These are phyloP conservation scores for Paramecium primaurelia DNA, from an alignment of 73 alveolate species.

Conservation along the genomic window DNA sequence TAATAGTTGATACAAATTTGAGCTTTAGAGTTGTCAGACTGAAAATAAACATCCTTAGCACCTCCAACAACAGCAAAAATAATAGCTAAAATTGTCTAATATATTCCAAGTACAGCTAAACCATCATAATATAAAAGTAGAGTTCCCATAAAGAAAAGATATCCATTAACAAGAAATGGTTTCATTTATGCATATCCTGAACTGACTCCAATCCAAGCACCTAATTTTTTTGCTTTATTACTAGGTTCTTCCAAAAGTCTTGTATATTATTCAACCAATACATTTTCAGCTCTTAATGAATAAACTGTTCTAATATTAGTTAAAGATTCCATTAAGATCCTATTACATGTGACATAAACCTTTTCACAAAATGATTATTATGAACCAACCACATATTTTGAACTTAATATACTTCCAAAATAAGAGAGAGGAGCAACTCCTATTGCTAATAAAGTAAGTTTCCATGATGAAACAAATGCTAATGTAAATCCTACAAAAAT, in stretches of 20 bases:
- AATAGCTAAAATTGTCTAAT: not conserved
- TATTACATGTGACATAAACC: slow-evolving; percentile 26
- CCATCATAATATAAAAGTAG: not conserved
- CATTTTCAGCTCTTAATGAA: slow-evolving; percentile 50
- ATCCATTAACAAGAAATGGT: not conserved
- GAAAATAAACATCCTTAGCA: slow-evolving; percentile 28
- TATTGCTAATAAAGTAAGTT: slow-evolving; percentile 44
- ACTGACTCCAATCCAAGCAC: slow-evolving; percentile 34
- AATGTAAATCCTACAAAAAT: slow-evolving; percentile 13
- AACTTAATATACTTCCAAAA: not conserved
- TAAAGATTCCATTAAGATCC: slow-evolving; percentile 45
- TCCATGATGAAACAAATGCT: slow-evolving; percentile 42
- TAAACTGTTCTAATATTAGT: slow-evolving; percentile 57
- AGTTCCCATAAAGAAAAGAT: not conserved
- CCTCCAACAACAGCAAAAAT: slow-evolving; percentile 31
- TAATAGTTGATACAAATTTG: not conserved
- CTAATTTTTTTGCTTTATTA: not conserved
- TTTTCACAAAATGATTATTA: not conserved
- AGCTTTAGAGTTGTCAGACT: not conserved
- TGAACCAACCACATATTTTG: not conserved
- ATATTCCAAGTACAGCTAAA: not conserved
- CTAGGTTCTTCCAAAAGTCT: not conserved
- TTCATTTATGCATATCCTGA: not conserved
- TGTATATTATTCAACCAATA: not conserved
- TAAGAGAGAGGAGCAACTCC: slow-evolving; percentile 18